Evolutionary conservation across 2,329 filamentous ascomycete genomes (phyloP).

Genomic region (Colletotrichum noveboracense): DNA sequence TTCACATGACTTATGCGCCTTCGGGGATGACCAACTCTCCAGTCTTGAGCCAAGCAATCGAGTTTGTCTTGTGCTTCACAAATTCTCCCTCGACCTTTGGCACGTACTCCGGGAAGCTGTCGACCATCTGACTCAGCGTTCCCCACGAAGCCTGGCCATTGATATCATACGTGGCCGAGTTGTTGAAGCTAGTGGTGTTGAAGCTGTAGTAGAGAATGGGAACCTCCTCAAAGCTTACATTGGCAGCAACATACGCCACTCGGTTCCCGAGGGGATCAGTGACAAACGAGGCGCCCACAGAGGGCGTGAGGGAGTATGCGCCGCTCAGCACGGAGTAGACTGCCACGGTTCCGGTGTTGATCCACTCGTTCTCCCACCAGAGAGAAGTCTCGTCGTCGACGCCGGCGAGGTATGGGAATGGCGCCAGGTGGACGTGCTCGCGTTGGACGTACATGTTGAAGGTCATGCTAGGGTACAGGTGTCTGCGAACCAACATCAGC

Average conservation of each 20-base stretch:
- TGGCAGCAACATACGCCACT: not conserved
- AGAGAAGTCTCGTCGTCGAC: not conserved
- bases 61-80: not conserved
- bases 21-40: not conserved
- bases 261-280: not conserved
- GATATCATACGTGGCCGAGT: not conserved
- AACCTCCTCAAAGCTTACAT: not conserved
- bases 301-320: not conserved
- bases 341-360: not conserved
- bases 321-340: not conserved
- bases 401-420: not conserved
- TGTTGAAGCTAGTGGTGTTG: not conserved
- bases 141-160: conserved; percentile 4
- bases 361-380: not conserved
- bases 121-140: not conserved
- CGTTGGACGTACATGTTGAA: conserved; percentile 5
- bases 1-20: not conserved
- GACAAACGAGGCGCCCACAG: not conserved
- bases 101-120: conserved; percentile 2
- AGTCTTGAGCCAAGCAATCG: not conserved
- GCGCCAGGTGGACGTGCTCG: not conserved
- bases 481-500: not conserved
- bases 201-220: not conserved
- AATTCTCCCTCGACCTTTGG: not conserved
- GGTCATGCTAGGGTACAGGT: not conserved